These are phyloP conservation scores for Persicaria maculosa DNA, from an alignment of 148 eudicot genomes.

Conservation along the genomic window DNA sequence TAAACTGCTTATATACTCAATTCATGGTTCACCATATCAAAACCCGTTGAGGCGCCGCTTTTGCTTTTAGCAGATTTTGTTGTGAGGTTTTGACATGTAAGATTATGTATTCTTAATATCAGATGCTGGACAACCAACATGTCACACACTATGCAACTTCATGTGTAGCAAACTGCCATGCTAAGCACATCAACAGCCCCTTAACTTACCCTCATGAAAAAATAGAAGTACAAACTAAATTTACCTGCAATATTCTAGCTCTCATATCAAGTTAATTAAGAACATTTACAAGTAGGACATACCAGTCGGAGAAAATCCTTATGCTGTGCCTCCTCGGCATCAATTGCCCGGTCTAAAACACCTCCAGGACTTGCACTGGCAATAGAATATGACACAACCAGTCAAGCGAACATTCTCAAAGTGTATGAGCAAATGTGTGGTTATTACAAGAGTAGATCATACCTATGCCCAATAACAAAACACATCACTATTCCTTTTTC, in stretches of 20 bases:
- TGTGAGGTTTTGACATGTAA: not conserved
- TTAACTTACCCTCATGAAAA: not conserved
- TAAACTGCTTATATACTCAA: not conserved
- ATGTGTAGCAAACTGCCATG: not conserved
- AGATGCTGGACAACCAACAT: not conserved
- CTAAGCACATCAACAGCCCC: not conserved
- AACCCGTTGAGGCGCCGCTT: no score
- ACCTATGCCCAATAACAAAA: slow-evolving; percentile 87
- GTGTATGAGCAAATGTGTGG: not conserved
- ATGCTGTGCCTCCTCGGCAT: slow-evolving; percentile 56
- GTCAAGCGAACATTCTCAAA: not conserved
- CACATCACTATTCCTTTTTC: slow-evolving; percentile 67
- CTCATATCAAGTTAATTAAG: no score
- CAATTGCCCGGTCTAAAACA: slow-evolving; percentile 59
- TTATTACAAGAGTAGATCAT: not conserved
- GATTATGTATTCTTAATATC: not conserved
- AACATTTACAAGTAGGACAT: slow-evolving; percentile 5
- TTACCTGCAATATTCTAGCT: no score
- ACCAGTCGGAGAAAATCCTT: slow-evolving; percentile 70
- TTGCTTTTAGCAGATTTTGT: no score
- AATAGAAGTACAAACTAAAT: not conserved
- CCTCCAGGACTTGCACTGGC: slow-evolving; percentile 69
- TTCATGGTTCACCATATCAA: no score
- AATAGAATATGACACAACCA: not conserved
- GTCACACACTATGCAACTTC: no score